A percentile compares a stretch with the other conserved stretches of the same genome.
Conservation (phyloP, 2,329 filamentous ascomycete genomes). For the Fusarium coicis region DNA sequence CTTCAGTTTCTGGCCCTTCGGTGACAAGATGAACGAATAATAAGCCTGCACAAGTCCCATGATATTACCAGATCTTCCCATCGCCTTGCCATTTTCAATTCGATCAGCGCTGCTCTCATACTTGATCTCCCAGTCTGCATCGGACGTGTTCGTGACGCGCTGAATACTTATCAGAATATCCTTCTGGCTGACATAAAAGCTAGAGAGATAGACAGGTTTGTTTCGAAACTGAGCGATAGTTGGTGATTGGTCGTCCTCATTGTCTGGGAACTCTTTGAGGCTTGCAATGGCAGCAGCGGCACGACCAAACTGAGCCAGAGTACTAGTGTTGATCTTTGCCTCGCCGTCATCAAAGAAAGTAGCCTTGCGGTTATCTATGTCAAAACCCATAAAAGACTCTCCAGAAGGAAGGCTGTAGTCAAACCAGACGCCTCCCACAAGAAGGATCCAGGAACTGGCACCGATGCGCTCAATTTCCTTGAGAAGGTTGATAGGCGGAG, state of each 20-base stretch:
- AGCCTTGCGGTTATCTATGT: conserved; percentile 54
- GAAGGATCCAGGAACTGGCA: conserved; percentile 8
- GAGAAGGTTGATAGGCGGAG: not conserved
- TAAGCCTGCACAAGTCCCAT: conserved; percentile 1
- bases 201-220: conserved; percentile 61
- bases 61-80: not conserved
- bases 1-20: not conserved
- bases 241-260: conserved; percentile 7
- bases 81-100: not conserved
- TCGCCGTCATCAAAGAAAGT: not conserved
- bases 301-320: conserved; percentile 2
- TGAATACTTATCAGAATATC: conserved; percentile 73
- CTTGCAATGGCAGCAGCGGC: conserved; percentile 1
- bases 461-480: conserved; percentile 5
- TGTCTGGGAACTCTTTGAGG: not conserved
- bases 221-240: conserved; percentile 56
- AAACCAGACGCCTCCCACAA: conserved; percentile 23
- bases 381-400: conserved; percentile 54
- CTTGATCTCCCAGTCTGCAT: conserved; percentile 69
- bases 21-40: conserved; percentile 4
- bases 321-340: conserved; percentile 5
- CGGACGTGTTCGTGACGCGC: conserved; percentile 65
- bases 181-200: conserved; percentile 68
- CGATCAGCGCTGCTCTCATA: conserved; percentile 56
- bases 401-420: conserved; percentile 11